Conservation (phyloP, 441 rosid species). For the Eruca vesicaria region DNA sequence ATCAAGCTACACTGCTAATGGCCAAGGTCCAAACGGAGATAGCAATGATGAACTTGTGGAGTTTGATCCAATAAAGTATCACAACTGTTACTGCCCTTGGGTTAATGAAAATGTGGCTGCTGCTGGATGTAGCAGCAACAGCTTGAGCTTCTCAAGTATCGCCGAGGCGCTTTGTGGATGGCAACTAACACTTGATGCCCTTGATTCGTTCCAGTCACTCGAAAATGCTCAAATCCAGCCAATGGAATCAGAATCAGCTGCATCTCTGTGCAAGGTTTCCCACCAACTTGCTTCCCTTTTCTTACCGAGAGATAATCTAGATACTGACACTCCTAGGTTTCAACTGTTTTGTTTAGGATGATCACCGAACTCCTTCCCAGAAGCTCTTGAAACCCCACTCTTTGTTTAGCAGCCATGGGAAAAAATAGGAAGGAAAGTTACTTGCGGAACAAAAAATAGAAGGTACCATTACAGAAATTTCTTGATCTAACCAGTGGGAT, state of each 20-base stretch:
- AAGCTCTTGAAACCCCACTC: conserved; percentile 71
- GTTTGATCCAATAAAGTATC: conserved; percentile 91
- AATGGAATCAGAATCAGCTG: conserved; percentile 92
- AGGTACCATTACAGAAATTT: conserved; percentile 29
- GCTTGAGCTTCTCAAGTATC: conserved; percentile 54
- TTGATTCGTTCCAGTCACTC: conserved; percentile 68
- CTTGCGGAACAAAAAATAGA: too few relatives aligned
- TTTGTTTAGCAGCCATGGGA: conserved; percentile 71
- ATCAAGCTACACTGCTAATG: conserved; percentile 39
- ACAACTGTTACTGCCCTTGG: conserved; percentile 97
- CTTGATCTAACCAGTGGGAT: too few relatives aligned
- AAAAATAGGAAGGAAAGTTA: conserved; percentile 26
- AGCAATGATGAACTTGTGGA: conserved; percentile 82
- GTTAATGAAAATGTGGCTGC: conserved; percentile 98
- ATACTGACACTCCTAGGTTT: conserved; percentile 3
- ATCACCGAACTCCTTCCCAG: conserved; percentile 69
- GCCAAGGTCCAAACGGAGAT: conserved; percentile 58
- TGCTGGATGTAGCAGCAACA: conserved; percentile 71
- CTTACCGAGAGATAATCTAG: conserved; percentile 7
- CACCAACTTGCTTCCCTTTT: background rate
- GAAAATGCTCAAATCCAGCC: conserved; percentile 73
- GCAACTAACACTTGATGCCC: conserved; percentile 96
- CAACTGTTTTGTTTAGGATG: conserved; percentile 56
- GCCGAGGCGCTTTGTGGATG: conserved; percentile 85
- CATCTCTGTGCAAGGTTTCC: conserved; percentile 63